Evolutionary conservation across 2,329 filamentous ascomycete genomes (phyloP).

Genomic region (Neonectria hederae): DNA sequence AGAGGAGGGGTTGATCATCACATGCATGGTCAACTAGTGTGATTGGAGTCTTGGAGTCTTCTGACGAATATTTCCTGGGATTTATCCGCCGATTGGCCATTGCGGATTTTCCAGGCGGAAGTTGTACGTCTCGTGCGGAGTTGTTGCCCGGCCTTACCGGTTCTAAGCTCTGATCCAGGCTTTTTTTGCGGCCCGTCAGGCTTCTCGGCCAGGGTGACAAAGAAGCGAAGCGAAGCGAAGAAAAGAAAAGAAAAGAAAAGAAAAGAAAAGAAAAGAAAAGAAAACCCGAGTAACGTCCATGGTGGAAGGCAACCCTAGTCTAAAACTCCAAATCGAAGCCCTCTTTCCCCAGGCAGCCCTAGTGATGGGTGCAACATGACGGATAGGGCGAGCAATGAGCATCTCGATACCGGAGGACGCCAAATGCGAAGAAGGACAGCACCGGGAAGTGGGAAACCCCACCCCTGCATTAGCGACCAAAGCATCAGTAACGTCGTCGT

Average conservation of each 20-base stretch:
- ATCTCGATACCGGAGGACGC: neutral
- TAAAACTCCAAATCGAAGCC: neutral
- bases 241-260: too few species aligned
- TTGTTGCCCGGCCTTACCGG: constrained; percentile 6
- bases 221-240: neutral
- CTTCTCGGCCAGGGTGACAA: constrained; percentile 4
- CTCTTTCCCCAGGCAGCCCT: neutral
- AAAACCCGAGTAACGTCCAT: constrained; percentile 2
- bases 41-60: constrained; percentile 11
- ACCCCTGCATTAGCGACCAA: constrained; percentile 17
- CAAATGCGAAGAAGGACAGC: constrained; percentile 1
- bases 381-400: constrained; percentile 8
- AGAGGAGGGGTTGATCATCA: constrained; percentile 15
- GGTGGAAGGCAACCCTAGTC: neutral
- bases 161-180: neutral
- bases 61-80: constrained; percentile 18
- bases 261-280: neutral
- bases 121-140: constrained; percentile 18
- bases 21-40: constrained; percentile 9
- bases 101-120: constrained; percentile 18
- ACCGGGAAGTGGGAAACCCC: constrained; percentile 2
- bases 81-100: constrained; percentile 15
- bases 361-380: constrained; percentile 7
- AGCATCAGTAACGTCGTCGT: constrained; percentile 3
- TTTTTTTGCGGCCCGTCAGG: neutral